phyloP scores from a whole-genome alignment of 169 alveolate genomes.

The Cryptosporidium ubiquitum region DNA sequence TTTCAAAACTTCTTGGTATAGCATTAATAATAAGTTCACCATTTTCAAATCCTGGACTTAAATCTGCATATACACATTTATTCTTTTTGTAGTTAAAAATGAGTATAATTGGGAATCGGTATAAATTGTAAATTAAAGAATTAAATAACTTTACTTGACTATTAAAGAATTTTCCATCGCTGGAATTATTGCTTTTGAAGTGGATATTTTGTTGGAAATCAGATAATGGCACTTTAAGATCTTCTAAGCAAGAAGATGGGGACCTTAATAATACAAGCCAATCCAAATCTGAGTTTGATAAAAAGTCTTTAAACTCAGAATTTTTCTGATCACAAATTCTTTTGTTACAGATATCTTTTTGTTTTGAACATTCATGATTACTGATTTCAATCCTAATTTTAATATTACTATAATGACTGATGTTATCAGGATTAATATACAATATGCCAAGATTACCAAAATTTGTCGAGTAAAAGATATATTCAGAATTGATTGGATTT shows the following conservation, averaged over 20 bases:
- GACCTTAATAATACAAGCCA: neutral
- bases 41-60: neutral
- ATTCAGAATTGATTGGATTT: conserved; percentile 19
- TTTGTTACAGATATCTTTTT: neutral
- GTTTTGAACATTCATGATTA: neutral
- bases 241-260: neutral
- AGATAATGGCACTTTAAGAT: neutral
- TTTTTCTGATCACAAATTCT: neutral
- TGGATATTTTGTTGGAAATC: neutral
- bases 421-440: conserved; percentile 51
- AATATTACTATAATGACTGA: neutral
- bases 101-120: neutral
- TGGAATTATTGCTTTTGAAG: neutral
- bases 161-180: neutral
- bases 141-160: conserved; percentile 1
- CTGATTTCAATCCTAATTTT: neutral
- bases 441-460: conserved; percentile 27
- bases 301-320: neutral
- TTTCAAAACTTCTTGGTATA: neutral
- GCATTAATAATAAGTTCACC: neutral
- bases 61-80: neutral
- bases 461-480: neutral
- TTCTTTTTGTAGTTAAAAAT: neutral
- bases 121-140: neutral
- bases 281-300: neutral